Evolutionary conservation across 1,284 basidiomycete species (phyloP).

Genomic region (Heliocybe sulcata): DNA sequence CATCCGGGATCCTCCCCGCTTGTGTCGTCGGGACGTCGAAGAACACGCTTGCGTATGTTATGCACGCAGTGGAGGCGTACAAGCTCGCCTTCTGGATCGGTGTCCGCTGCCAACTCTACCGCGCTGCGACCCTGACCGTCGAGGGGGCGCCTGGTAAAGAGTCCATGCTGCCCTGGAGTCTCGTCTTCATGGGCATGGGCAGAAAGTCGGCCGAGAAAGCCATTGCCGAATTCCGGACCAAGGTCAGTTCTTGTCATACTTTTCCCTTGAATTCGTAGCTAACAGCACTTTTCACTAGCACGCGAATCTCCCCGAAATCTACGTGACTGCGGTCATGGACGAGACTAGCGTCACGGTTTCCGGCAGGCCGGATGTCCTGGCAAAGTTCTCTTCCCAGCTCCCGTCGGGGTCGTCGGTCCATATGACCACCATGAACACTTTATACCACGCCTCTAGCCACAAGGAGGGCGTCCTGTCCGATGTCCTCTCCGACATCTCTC

Average conservation of each 20-base stretch:
- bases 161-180: conserved; percentile 37
- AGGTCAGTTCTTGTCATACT: conserved; percentile 19
- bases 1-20: conserved; percentile 54
- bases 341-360: conserved; percentile 46
- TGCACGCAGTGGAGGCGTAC: conserved; percentile 39
- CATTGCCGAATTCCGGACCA: conserved; percentile 28
- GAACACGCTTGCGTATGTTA: conserved; percentile 33
- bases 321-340: conserved; percentile 43
- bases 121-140: conserved; percentile 17
- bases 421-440: conserved; percentile 36
- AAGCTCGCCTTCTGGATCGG: conserved; percentile 54
- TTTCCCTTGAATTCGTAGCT: conserved; percentile 3
- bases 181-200: conserved; percentile 38
- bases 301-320: conserved; percentile 23
- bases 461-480: conserved; percentile 23
- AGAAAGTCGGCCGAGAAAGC: conserved; percentile 25
- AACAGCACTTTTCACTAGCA: conserved; percentile 4
- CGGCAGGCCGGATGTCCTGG: conserved; percentile 43
- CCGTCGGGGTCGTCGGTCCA: conserved; percentile 26
- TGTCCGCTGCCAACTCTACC: conserved; percentile 39
- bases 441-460: conserved; percentile 46
- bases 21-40: conserved; percentile 43
- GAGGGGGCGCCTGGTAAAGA: conserved; percentile 16
- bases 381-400: conserved; percentile 30
- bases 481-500: conserved; percentile 36